A percentile compares a stretch with the other conserved stretches of the same genome.
phyloP scores from a whole-genome alignment of 139 green algal species.

The Chlamydomonas eustigma region DNA sequence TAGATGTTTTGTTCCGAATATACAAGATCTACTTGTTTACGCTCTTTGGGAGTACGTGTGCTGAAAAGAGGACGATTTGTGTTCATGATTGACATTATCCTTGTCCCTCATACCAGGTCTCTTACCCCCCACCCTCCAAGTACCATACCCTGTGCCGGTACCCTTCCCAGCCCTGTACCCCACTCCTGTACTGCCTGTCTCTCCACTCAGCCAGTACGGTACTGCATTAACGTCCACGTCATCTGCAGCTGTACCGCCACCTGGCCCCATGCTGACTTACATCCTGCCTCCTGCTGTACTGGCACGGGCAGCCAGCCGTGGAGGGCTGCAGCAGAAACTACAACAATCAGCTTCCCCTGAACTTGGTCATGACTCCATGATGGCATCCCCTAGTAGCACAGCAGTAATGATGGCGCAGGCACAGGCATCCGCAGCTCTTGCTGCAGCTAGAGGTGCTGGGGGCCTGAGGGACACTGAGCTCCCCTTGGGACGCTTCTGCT shows the following conservation, averaged over 20 bases:
- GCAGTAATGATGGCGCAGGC: not conserved
- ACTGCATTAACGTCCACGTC: not conserved
- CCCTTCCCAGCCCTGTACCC: not conserved
- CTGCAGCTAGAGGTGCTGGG: not conserved
- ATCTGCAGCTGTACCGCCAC: not conserved
- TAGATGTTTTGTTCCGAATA: no score
- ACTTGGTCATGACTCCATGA: not conserved
- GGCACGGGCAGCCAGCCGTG: not conserved
- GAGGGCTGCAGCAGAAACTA: not conserved
- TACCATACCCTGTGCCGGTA: conserved; percentile 1
- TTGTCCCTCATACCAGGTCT: no score
- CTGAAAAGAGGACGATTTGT: no score
- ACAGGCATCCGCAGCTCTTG: not conserved
- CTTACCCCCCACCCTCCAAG: not conserved
- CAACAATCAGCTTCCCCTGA: not conserved
- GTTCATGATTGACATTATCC: no score
- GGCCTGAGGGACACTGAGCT: conserved; percentile 5
- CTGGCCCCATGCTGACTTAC: not conserved
- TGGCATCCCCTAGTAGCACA: not conserved
- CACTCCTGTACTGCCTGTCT: not conserved
- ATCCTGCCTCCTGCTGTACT: not conserved
- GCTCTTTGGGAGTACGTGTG: no score
- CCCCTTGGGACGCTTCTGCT: not conserved
- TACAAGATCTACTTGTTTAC: no score
- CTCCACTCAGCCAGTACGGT: not conserved